A percentile compares a stretch with the other conserved stretches of the same genome.
These are phyloP conservation scores for Suhomyces atakaporum DNA, from an alignment of 1,139 yeast species.

Conservation along the genomic window DNA sequence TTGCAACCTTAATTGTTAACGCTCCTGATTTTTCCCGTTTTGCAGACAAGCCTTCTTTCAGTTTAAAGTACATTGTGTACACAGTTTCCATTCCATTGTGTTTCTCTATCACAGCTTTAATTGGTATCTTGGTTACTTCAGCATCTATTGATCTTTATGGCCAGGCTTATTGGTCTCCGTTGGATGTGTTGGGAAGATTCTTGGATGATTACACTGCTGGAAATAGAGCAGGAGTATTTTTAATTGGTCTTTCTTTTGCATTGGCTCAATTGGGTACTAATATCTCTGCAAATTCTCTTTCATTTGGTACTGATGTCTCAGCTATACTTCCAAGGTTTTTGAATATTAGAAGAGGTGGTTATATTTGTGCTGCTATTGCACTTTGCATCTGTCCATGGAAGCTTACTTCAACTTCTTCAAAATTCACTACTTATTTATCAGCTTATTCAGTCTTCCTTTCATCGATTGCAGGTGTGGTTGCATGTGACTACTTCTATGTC, in stretches of 20 bases:
- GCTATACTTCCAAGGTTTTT: slow-evolving; percentile 78
- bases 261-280: slow-evolving; percentile 91
- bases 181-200: slow-evolving; percentile 70
- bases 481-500: slow-evolving; percentile 74
- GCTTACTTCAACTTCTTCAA: slow-evolving; percentile 68
- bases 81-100: slow-evolving; percentile 71
- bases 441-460: slow-evolving; percentile 88
- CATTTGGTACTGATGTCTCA: slow-evolving; percentile 90
- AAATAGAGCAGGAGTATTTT: slow-evolving; percentile 85
- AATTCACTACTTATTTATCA: slow-evolving; percentile 79
- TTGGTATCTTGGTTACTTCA: slow-evolving; percentile 85
- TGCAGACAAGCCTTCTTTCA: slow-evolving; percentile 51
- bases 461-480: slow-evolving; percentile 81
- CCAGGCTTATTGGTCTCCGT: slow-evolving; percentile 80
- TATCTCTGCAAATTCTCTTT: slow-evolving; percentile 83
- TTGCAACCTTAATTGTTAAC: slow-evolving; percentile 82
- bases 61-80: slow-evolving; percentile 46
- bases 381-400: slow-evolving; percentile 89
- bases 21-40: slow-evolving; percentile 91
- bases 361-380: slow-evolving; percentile 76
- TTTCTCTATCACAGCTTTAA: slow-evolving; percentile 77
- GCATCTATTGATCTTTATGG: slow-evolving; percentile 74
- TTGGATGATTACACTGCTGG: slow-evolving; percentile 59
- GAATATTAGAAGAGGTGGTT: slow-evolving; percentile 69
- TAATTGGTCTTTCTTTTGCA: slow-evolving; percentile 75